Percentiles rank a stretch among this genome's conserved stretches.
Conservation (phyloP, 2,329 filamentous ascomycete genomes). For the Cordyceps pruinosa region DNA sequence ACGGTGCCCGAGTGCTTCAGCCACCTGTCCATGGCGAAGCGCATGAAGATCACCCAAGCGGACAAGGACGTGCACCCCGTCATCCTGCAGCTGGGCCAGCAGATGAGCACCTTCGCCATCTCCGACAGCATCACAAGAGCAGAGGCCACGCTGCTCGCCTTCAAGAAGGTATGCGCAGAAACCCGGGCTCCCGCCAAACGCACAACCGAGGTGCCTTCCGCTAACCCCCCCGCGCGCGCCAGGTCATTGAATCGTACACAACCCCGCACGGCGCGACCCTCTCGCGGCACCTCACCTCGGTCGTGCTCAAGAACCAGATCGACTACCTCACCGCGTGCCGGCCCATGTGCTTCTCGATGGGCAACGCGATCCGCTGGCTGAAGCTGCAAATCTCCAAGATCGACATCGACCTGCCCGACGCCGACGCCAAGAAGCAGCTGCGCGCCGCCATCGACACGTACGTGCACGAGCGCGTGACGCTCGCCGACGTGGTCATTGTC, state of each 20-base stretch:
- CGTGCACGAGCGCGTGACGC: constrained; percentile 80
- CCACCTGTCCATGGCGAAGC: constrained; percentile 65
- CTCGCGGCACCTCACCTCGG: constrained; percentile 82
- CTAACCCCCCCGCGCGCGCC: neutral
- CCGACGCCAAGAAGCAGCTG: constrained; percentile 72
- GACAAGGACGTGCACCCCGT: constrained; percentile 79
- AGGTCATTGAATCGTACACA: constrained; percentile 90
- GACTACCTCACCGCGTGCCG: constrained; percentile 89
- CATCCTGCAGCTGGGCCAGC: constrained; percentile 76
- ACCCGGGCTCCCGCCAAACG: neutral
- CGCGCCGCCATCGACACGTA: constrained; percentile 80
- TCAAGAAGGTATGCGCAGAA: constrained; percentile 61
- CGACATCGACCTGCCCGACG: constrained; percentile 76
- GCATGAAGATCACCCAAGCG: constrained; percentile 49
- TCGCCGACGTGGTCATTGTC: constrained; percentile 81
- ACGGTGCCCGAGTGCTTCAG: constrained; percentile 69
- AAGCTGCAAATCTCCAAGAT: constrained; percentile 90
- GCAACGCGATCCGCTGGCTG: constrained; percentile 89
- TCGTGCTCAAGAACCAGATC: constrained; percentile 90
- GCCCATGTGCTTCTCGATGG: constrained; percentile 95
- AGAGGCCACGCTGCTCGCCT: constrained; percentile 79
- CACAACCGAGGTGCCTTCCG: too few relatives aligned
- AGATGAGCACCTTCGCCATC: constrained; percentile 82
- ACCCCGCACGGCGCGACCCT: constrained; percentile 81
- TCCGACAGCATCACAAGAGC: constrained; percentile 85